Conservation (phyloP, 768 basidiomycete species). For the Pleurotus giganteus region DNA sequence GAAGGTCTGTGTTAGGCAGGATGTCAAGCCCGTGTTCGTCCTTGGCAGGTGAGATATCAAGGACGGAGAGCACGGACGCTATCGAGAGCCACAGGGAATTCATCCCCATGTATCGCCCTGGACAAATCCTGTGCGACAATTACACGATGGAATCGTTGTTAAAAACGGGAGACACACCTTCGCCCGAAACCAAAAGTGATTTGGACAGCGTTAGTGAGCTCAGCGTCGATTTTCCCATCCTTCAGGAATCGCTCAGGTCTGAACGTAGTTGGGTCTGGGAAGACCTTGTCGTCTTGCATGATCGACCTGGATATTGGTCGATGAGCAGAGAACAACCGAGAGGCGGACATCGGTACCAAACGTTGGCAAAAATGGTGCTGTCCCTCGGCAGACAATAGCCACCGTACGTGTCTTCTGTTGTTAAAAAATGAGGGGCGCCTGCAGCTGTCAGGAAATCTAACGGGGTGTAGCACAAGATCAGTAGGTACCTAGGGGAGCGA, state of each 20-base stretch:
- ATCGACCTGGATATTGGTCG: constrained; percentile 2
- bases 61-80: constrained; percentile 5
- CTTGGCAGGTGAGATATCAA: constrained; percentile 7
- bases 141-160: not conserved
- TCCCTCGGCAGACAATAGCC: constrained; percentile 39
- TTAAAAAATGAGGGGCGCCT: constrained; percentile 30
- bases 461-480: not conserved
- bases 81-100: not conserved
- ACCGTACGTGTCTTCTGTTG: constrained; percentile 42
- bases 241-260: constrained; percentile 19
- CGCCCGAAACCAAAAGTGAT: not conserved
- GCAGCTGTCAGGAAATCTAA: not conserved
- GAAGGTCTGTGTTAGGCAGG: not conserved
- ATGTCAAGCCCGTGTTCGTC: constrained; percentile 7
- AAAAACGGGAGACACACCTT: not conserved
- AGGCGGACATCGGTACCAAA: constrained; percentile 22
- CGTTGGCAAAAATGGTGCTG: constrained; percentile 31
- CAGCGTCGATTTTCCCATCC: constrained; percentile 14
- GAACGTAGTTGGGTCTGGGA: constrained; percentile 16
- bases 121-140: constrained; percentile 3
- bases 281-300: constrained; percentile 12
- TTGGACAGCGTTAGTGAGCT: not conserved
- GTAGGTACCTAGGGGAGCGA: not conserved
- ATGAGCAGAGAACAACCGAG: not conserved
- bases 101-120: constrained; percentile 8